Percentiles rank a stretch among this genome's conserved stretches.
Evolutionary conservation across 257 asterid genomes (phyloP).

Genomic region (Scutellaria baicalensis): DNA sequence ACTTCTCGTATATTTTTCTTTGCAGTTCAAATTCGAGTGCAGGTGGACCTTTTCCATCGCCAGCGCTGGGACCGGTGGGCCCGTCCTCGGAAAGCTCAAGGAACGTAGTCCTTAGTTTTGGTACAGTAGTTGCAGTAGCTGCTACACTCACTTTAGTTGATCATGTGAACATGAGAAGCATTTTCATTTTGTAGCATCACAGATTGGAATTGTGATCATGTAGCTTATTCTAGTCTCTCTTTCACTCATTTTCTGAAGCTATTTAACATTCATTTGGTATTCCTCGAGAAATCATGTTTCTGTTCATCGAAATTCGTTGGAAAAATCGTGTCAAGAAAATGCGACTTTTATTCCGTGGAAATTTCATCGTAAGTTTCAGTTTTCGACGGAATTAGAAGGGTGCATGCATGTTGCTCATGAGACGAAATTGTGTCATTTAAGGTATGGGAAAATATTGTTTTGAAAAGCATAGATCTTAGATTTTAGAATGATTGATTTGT

Average conservation of each 20-base stretch:
- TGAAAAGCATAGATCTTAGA: too few species aligned
- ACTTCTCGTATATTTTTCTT: neutral
- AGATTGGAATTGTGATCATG: too few species aligned
- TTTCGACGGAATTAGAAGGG: too few species aligned
- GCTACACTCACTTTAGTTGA: constrained; percentile 20
- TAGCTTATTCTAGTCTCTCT: neutral
- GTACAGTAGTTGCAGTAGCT: constrained; percentile 23
- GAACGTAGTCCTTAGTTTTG: constrained; percentile 4
- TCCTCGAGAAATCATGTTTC: neutral
- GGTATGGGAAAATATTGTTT: too few species aligned
- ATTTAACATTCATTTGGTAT: neutral
- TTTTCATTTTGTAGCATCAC: constrained; percentile 19
- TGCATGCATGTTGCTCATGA: too few species aligned
- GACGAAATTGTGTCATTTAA: too few species aligned
- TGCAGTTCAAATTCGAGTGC: constrained; percentile 46
- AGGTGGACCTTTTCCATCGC: constrained; percentile 33
- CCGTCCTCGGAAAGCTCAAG: constrained; percentile 27
- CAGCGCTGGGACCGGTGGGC: constrained; percentile 55
- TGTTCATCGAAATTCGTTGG: neutral
- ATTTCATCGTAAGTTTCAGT: too few species aligned
- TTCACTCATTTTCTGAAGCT: neutral
- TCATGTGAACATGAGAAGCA: constrained; percentile 18
- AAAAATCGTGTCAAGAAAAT: too few species aligned
- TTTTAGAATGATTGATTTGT: too few species aligned
- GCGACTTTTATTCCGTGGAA: too few species aligned